Evolutionary conservation across 192 early-diverging fungal genomes (phyloP).

Genomic region (Coemansia furcata): DNA sequence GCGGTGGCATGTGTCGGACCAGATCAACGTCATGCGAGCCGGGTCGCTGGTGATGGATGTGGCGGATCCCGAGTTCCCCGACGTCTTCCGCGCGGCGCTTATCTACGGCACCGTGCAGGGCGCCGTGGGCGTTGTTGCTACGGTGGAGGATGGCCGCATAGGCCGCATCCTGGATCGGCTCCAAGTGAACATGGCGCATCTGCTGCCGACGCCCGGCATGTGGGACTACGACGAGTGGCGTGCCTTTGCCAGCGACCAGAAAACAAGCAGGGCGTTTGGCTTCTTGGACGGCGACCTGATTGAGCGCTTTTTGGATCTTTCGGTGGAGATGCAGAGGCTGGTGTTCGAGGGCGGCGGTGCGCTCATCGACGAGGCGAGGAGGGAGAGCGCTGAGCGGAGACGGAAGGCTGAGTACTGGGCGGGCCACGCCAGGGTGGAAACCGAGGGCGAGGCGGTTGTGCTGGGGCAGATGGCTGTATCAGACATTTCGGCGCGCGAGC

Average conservation of each 20-base stretch:
- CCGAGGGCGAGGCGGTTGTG: slow-evolving; percentile 24
- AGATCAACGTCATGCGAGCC: slow-evolving; percentile 71
- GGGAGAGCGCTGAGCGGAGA: slow-evolving; percentile 8
- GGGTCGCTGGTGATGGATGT: slow-evolving; percentile 81
- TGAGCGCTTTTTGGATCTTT: slow-evolving; percentile 77
- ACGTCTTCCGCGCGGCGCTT: slow-evolving; percentile 50
- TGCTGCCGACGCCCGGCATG: slow-evolving; percentile 58
- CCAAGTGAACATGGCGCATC: slow-evolving; percentile 61
- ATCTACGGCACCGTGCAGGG: slow-evolving; percentile 81
- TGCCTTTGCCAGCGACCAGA: slow-evolving; percentile 56
- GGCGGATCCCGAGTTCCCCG: slow-evolving; percentile 58
- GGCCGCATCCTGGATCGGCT: slow-evolving; percentile 58
- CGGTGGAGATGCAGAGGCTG: slow-evolving; percentile 43
- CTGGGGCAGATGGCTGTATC: slow-evolving; percentile 33
- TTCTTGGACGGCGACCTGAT: slow-evolving; percentile 92
- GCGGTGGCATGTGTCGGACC: slow-evolving; percentile 78
- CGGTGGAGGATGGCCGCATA: slow-evolving; percentile 60
- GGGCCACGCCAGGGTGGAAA: slow-evolving; percentile 25
- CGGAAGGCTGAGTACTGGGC: slow-evolving; percentile 31
- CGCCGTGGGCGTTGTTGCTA: slow-evolving; percentile 72
- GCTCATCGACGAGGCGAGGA: neutral
- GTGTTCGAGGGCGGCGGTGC: slow-evolving; percentile 32
- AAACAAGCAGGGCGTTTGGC: slow-evolving; percentile 45
- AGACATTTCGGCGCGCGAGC: slow-evolving; percentile 31
- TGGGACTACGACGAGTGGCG: slow-evolving; percentile 70